Evolutionary conservation across 768 basidiomycete species (phyloP).

Genomic region (Kondoa malvinella): DNA sequence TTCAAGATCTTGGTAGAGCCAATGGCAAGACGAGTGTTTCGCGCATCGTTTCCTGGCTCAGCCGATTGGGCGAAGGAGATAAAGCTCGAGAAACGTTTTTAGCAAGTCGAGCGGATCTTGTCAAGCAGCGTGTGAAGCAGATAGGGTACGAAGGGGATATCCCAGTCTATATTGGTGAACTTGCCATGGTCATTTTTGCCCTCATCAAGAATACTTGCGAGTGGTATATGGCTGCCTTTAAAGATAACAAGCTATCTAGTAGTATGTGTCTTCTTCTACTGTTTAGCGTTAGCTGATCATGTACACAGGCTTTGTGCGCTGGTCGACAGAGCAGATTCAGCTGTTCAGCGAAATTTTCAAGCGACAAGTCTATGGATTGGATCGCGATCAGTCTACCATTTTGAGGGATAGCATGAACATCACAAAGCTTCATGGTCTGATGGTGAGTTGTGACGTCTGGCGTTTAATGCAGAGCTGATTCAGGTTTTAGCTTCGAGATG

Average conservation of each 20-base stretch:
- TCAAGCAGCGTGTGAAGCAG: slow-evolving; percentile 59
- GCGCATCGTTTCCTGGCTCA: slow-evolving; percentile 51
- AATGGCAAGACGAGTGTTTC: slow-evolving; percentile 63
- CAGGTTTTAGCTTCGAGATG: slow-evolving; percentile 64
- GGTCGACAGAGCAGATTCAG: slow-evolving; percentile 76
- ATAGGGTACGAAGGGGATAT: slow-evolving; percentile 83
- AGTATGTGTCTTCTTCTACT: slow-evolving; percentile 39
- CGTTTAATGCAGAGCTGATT: background rate
- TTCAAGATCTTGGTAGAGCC: slow-evolving; percentile 43
- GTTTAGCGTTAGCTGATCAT: background rate
- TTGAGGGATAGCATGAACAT: slow-evolving; percentile 64
- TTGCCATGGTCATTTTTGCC: slow-evolving; percentile 78
- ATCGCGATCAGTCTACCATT: slow-evolving; percentile 43
- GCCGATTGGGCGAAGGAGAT: slow-evolving; percentile 56
- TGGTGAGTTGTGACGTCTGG: slow-evolving; percentile 40
- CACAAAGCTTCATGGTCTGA: slow-evolving; percentile 62
- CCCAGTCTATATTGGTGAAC: slow-evolving; percentile 63
- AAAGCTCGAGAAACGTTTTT: slow-evolving; percentile 71
- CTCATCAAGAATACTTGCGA: slow-evolving; percentile 93
- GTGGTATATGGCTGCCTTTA: slow-evolving; percentile 92
- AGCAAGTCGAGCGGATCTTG: slow-evolving; percentile 53
- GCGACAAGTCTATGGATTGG: slow-evolving; percentile 76
- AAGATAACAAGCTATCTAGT: slow-evolving; percentile 84
- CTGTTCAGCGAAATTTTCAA: slow-evolving; percentile 67
- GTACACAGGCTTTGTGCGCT: slow-evolving; percentile 66